Evolutionary conservation across 2,329 filamentous ascomycete genomes (phyloP).

Genomic region (Hypoxylon sp.): DNA sequence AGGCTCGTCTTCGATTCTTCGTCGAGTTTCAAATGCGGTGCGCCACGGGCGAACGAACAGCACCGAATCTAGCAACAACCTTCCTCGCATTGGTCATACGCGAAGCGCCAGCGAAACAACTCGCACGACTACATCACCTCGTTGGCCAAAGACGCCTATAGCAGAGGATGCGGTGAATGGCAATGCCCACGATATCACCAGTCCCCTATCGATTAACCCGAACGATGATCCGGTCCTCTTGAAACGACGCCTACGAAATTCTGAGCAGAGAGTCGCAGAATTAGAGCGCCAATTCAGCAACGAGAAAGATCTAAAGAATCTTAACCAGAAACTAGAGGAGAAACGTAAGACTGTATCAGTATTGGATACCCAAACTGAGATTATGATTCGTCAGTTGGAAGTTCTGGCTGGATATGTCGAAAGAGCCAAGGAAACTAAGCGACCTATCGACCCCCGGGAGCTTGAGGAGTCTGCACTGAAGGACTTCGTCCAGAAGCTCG

Average conservation of each 20-base stretch:
- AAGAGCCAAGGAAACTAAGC: slow-evolving; percentile 84
- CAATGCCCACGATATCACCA: slow-evolving; percentile 75
- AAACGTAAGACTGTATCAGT: slow-evolving; percentile 97
- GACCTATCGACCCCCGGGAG: slow-evolving; percentile 83
- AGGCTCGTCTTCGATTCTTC: slow-evolving; percentile 82
- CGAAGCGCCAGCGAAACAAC: slow-evolving; percentile 79
- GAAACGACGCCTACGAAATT: slow-evolving; percentile 82
- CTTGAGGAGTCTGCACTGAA: slow-evolving; percentile 93
- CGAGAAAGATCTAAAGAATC: slow-evolving; percentile 77
- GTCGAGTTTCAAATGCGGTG: slow-evolving; percentile 92
- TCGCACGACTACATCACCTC: slow-evolving; percentile 73
- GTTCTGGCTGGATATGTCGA: slow-evolving; percentile 91
- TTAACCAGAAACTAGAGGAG: slow-evolving; percentile 89
- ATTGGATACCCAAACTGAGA: slow-evolving; percentile 93
- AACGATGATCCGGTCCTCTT: slow-evolving; percentile 76
- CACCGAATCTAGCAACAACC: slow-evolving; percentile 68
- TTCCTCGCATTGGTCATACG: slow-evolving; percentile 65
- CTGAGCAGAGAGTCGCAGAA: slow-evolving; percentile 87
- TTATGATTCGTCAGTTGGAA: slow-evolving; percentile 93
- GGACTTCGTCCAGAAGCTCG: slow-evolving; percentile 84
- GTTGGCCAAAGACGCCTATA: slow-evolving; percentile 78
- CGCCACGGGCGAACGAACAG: slow-evolving; percentile 93
- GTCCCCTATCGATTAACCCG: slow-evolving; percentile 75
- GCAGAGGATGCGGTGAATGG: slow-evolving; percentile 67
- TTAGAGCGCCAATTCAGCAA: slow-evolving; percentile 82